Conservation (phyloP, 2,329 filamentous ascomycete genomes). For the Fusarium bactridioides region DNA sequence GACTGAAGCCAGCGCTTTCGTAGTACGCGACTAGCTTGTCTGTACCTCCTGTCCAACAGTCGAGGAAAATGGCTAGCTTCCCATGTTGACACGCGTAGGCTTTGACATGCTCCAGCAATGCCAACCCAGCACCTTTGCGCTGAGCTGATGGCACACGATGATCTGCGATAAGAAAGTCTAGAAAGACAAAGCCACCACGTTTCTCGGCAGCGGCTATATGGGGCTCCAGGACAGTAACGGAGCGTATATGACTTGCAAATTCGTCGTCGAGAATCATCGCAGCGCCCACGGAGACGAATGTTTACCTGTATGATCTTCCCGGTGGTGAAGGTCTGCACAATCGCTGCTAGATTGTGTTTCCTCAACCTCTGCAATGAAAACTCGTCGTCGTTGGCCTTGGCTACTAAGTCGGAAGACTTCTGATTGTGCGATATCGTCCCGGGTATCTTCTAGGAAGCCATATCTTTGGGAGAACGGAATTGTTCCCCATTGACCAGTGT, state of each 20-base stretch:
- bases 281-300: rapidly evolving
- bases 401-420: background rate
- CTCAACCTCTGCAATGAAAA: background rate
- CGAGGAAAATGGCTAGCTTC: background rate
- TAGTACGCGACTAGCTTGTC: background rate
- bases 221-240: rapidly evolving
- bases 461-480: background rate
- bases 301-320: rapidly evolving
- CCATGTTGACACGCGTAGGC: rapidly evolving
- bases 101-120: background rate
- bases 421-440: background rate
- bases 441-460: rapidly evolving
- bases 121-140: background rate
- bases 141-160: background rate
- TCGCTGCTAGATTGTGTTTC: rapidly evolving
- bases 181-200: background rate
- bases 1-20: background rate
- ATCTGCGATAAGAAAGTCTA: background rate
- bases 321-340: rapidly evolving
- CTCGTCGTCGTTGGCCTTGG: background rate
- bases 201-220: background rate
- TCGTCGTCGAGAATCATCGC: background rate
- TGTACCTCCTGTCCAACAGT: background rate
- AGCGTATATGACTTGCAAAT: background rate
- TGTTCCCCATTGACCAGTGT: background rate